phyloP scores from a whole-genome alignment of 2,329 filamentous ascomycete genomes.

The Pyrenophora seminiperda region DNA sequence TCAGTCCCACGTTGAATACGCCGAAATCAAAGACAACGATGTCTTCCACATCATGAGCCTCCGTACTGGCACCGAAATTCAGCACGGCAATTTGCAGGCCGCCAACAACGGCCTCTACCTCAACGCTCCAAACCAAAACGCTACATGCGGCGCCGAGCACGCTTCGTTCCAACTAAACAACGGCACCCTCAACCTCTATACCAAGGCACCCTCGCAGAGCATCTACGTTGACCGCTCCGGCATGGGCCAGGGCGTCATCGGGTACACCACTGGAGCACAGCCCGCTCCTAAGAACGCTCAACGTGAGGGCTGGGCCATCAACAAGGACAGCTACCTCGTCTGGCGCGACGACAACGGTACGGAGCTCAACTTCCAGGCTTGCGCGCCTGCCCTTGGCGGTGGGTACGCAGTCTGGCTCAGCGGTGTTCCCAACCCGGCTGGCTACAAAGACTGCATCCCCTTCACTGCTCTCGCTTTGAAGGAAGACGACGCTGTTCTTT shows the following conservation, averaged over 20 bases:
- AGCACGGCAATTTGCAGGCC: conserved; percentile 56
- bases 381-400: conserved; percentile 54
- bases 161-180: conserved; percentile 60
- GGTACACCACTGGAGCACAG: conserved; percentile 58
- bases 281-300: conserved; percentile 51
- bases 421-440: conserved; percentile 27
- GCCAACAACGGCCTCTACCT: conserved; percentile 53
- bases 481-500: conserved; percentile 20
- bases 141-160: conserved; percentile 51
- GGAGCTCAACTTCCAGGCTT: conserved; percentile 57
- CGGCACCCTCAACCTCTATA: conserved; percentile 55
- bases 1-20: conserved; percentile 5
- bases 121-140: conserved; percentile 51
- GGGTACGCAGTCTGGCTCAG: conserved; percentile 42
- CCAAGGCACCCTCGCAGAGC: conserved; percentile 53
- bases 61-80: conserved; percentile 57
- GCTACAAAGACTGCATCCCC: conserved; percentile 42
- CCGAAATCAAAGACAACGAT: conserved; percentile 33
- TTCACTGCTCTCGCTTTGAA: conserved; percentile 39
- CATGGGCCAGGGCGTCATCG: conserved; percentile 62
- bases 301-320: conserved; percentile 56
- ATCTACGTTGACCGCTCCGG: conserved; percentile 62
- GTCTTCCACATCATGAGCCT: conserved; percentile 59
- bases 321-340: conserved; percentile 52
- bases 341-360: conserved; percentile 44